phyloP scores from a whole-genome alignment of 176 grass and related monocot species.

The Zoysia japonica region DNA sequence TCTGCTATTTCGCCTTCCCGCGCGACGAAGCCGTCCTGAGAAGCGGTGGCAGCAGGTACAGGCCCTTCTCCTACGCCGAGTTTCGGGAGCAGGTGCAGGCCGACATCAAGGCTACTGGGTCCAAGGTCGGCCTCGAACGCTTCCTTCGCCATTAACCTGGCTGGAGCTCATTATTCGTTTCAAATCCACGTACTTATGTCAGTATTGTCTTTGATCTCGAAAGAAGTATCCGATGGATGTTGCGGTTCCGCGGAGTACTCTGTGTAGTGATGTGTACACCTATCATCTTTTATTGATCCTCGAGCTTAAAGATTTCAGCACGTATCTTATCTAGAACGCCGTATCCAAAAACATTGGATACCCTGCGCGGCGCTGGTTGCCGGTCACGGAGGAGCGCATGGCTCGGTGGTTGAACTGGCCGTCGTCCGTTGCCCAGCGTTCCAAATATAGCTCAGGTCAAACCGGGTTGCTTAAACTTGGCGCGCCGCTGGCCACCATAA shows the following conservation, averaged over 20 bases:
- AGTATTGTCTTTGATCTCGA: too few species aligned
- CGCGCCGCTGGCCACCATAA: constrained; percentile 22
- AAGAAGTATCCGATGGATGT: too few species aligned
- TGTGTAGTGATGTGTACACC: too few species aligned
- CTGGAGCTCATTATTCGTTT: too few species aligned
- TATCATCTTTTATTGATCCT: too few species aligned
- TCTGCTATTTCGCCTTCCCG: constrained; percentile 84
- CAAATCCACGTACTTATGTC: too few species aligned
- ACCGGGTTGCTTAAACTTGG: not conserved
- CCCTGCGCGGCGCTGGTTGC: too few species aligned
- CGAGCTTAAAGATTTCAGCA: too few species aligned
- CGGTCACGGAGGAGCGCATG: not conserved
- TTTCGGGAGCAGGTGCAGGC: constrained; percentile 68
- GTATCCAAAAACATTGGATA: too few species aligned
- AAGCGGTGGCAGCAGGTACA: constrained; percentile 31
- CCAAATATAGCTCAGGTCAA: constrained; percentile 13
- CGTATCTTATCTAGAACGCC: too few species aligned
- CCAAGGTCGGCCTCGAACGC: constrained; percentile 62
- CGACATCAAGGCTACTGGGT: constrained; percentile 63
- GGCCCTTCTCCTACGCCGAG: constrained; percentile 58
- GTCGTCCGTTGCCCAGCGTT: not conserved
- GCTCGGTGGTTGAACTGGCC: not conserved
- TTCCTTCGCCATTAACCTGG: constrained; percentile 28
- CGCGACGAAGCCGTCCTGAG: constrained; percentile 44
- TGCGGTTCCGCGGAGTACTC: too few species aligned